A percentile compares a stretch with the other conserved stretches of the same genome.
These are phyloP conservation scores for Limtongia smithiae DNA, from an alignment of 805 yeast species.

Conservation along the genomic window DNA sequence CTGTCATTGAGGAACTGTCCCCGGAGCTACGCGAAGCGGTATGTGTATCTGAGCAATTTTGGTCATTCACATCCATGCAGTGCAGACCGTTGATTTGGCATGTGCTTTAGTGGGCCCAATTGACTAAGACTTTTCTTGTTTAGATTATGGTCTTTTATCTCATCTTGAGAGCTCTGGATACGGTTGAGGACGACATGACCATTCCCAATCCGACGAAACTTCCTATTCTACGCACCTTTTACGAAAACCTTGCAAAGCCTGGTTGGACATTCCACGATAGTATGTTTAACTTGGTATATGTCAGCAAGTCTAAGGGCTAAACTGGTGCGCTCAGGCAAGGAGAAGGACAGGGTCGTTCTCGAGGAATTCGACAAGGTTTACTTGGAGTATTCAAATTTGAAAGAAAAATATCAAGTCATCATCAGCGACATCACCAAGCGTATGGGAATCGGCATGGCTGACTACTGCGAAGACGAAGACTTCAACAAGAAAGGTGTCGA, in stretches of 20 bases:
- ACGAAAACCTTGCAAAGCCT: conserved; percentile 54
- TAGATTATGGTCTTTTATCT: conserved; percentile 71
- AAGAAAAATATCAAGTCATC: conserved; percentile 71
- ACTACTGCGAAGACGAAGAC: conserved; percentile 66
- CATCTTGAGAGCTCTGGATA: conserved; percentile 84
- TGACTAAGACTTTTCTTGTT: not conserved
- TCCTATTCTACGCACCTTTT: conserved; percentile 67
- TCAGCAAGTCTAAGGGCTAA: not conserved
- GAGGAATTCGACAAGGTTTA: conserved; percentile 72
- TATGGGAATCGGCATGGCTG: conserved; percentile 99
- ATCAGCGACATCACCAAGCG: conserved; percentile 70
- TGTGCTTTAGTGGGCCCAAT: too few species aligned
- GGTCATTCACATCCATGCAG: too few species aligned
- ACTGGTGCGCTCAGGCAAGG: conserved; percentile 48
- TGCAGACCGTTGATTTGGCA: too few species aligned
- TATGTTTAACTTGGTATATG: conserved; percentile 5
- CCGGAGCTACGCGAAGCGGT: conserved; percentile 82
- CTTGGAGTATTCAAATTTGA: conserved; percentile 66
- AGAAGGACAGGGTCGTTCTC: conserved; percentile 75
- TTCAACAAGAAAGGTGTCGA: conserved; percentile 76
- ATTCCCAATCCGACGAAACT: conserved; percentile 67
- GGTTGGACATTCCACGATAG: conserved; percentile 82
- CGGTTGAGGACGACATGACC: conserved; percentile 95
- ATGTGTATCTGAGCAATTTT: not conserved
- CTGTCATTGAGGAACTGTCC: conserved; percentile 84